Base-by-base conservation (phyloP, 176 grass and related monocot species). In the Dactylis glomerata region DNA sequence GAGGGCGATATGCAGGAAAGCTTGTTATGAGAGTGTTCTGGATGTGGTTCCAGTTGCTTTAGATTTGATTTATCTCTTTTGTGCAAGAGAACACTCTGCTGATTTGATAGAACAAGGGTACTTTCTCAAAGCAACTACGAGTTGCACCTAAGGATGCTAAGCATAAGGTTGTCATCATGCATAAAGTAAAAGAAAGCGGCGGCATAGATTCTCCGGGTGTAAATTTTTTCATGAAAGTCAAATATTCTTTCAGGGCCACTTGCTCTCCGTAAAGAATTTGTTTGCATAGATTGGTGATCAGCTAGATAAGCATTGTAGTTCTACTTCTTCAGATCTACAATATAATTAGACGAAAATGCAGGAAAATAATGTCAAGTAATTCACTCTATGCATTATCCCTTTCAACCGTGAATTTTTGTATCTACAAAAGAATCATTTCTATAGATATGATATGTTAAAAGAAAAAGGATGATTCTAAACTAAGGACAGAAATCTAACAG, bases 401-500 rank as follows among this genome's bases (percentile, higher is more conserved):
- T 88, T 86, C 75, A 45, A 79, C 82, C 83, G 78, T 87, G 26
- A 81, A 27, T 27, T 49, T 5, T 62, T 89, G 58, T 96, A 94
- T 96, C 75, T 96, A 99, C 91, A 96, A 96, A 97, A 92, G 89
- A 99, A 96, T 99, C 68, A 80, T 88, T 75, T 93, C 37, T 91
- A 83, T 76, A 78, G 75, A 78, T 87, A 87, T 89, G 81, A 49
- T 47, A 26, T 30, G 70, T 73, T 85, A 75, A 84, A 92, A 45
- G 23, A 85, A 83, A 85, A 81, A 42, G 11, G 81, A 84, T 69
- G 59, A 51, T 42, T 84, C 40, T 81, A 81, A 45, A 52, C 58
- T 3, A 87, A 76, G 23, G 57, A 41, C 5, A 83, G 10, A 8
- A 22, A 50, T 19, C 42, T 49, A 68, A 52, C 54, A 80, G 11